Evolutionary conservation across 352 stramenopile species (phyloP).

Genomic region (Phytophthora rubi): DNA sequence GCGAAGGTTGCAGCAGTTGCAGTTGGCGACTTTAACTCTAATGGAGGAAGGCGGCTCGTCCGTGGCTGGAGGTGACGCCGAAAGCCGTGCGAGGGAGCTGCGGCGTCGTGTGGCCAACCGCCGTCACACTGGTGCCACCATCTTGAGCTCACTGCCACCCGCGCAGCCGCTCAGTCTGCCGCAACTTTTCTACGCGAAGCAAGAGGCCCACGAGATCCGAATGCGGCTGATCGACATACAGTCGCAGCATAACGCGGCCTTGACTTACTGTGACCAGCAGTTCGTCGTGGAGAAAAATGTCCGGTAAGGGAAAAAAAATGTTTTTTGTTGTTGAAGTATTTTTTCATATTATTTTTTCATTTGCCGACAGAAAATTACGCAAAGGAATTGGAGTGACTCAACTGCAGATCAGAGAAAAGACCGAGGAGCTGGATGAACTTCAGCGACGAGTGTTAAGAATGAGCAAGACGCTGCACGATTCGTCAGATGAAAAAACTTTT

Average conservation of each 20-base stretch:
- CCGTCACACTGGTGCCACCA: constrained; percentile 1
- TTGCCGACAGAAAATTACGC: constrained; percentile 37
- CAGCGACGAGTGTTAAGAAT: constrained; percentile 55
- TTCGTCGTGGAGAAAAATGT: constrained; percentile 62
- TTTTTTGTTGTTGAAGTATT: not conserved
- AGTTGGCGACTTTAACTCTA: not conserved
- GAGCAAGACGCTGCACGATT: constrained; percentile 47
- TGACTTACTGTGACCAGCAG: constrained; percentile 64
- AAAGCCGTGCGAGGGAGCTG: constrained; percentile 57
- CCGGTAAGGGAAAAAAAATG: constrained; percentile 28
- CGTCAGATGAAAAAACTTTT: constrained; percentile 47
- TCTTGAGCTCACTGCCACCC: constrained; percentile 7
- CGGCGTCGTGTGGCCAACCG: constrained; percentile 57
- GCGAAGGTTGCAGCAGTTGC: constrained; percentile 44
- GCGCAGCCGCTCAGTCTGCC: constrained; percentile 36
- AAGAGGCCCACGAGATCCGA: constrained; percentile 55
- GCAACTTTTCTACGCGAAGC: constrained; percentile 40
- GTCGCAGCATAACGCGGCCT: constrained; percentile 43
- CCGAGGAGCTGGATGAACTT: constrained; percentile 52
- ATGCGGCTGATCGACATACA: constrained; percentile 64
- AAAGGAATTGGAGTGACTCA: constrained; percentile 49
- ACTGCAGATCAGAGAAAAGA: constrained; percentile 52
- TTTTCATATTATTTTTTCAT: constrained; percentile 1
- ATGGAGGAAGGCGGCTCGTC: constrained; percentile 20
- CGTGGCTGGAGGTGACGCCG: constrained; percentile 1